Percentiles rank a stretch among this genome's conserved stretches.
These are phyloP conservation scores for Glebionis coronaria DNA, from an alignment of 129 eudicot genomes.

Conservation along the genomic window DNA sequence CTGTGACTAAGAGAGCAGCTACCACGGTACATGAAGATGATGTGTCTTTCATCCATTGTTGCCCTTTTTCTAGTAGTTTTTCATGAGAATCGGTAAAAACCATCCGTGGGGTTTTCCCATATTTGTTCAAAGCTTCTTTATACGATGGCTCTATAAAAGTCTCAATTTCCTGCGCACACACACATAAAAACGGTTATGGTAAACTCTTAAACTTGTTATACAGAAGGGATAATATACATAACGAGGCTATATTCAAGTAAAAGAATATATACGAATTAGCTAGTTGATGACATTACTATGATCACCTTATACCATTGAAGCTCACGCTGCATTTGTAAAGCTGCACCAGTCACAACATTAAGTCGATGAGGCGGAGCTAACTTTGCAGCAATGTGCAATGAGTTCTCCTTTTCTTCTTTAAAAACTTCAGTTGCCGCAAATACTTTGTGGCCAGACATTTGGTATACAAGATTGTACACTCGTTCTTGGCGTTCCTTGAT, in stretches of 20 bases:
- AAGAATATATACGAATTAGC: too few relatives aligned
- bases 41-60: neutral
- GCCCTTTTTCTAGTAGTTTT: neutral
- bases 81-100: neutral
- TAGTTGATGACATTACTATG: too few relatives aligned
- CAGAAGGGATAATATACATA: too few relatives aligned
- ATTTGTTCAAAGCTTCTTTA: neutral
- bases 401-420: neutral
- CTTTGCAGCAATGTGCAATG: constrained; percentile 41
- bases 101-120: neutral
- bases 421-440: neutral
- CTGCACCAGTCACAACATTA: constrained; percentile 32
- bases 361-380: constrained; percentile 37
- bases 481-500: constrained; percentile 4
- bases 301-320: constrained; percentile 20
- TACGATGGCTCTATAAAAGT: neutral
- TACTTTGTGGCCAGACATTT: too few relatives aligned
- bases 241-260: too few relatives aligned
- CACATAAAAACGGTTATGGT: neutral
- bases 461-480: constrained; percentile 8
- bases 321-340: constrained; percentile 8
- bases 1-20: neutral
- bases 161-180: neutral
- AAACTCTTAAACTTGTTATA: too few relatives aligned
- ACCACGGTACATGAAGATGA: constrained; percentile 1